Conservation (phyloP, 2,329 filamentous ascomycete genomes). For the Alternaria sp. region DNA sequence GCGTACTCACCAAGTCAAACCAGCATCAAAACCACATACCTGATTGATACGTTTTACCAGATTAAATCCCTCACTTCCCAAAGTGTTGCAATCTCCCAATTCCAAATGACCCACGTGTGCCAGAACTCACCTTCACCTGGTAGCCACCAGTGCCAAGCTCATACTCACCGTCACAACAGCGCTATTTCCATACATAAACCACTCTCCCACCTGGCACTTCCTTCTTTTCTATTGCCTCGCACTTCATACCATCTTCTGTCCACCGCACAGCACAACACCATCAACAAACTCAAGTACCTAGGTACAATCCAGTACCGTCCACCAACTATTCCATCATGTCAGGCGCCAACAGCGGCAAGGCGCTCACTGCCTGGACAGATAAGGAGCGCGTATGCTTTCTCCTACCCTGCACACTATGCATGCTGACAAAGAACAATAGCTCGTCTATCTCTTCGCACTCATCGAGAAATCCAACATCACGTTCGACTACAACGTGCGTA, state of each 20-base stretch:
- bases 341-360: conserved; percentile 1
- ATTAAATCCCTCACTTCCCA: background rate
- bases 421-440: conserved; percentile 7
- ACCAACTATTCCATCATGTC: background rate
- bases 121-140: background rate
- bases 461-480: conserved; percentile 21
- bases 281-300: too few relatives aligned
- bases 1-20: background rate
- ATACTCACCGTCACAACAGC: background rate
- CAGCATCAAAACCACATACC: background rate
- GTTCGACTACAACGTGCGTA: conserved; percentile 21
- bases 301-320: too few relatives aligned
- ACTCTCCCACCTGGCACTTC: background rate
- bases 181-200: background rate
- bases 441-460: conserved; percentile 18
- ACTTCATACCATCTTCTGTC: background rate
- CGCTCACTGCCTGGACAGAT: conserved; percentile 19
- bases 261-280: too few relatives aligned
- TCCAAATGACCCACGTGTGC: background rate
- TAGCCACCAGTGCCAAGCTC: background rate
- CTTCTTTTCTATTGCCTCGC: background rate
- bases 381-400: conserved; percentile 15
- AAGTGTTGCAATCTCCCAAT: background rate
- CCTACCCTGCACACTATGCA: background rate
- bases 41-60: background rate